Base-by-base conservation (phyloP, 768 basidiomycete species). In the Mycena capillaripes region DNA sequence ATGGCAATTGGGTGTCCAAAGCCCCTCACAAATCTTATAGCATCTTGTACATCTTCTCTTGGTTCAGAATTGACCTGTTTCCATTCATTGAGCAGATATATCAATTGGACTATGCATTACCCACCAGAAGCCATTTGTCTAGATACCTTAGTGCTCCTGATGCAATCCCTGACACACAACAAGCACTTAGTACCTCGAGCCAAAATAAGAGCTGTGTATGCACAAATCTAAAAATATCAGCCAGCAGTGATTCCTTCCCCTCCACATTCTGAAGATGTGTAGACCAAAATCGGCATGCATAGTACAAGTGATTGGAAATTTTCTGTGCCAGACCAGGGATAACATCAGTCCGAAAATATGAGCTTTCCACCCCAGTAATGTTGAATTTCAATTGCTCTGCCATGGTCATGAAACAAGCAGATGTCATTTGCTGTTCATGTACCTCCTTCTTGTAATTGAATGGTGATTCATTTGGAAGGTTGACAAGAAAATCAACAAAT, bases 241-340 rank as follows among this genome's bases (percentile, higher is more conserved):
- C 40, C 40, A 46, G 23, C 44, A 50, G 25, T 32, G 61, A 63
- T 63, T 32, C 46, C n/a, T 63, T 63, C n/a, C 30, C 36, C 46
- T 29, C 58, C 23, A 30, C 23, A 44, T 27, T 60, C 25, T 32
- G 16, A 19, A 63, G 42, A 38, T 63, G 61, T 48, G 42, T 17
- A n/a, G 61, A 48, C 61, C 60, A 61, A 46, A 61, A 61, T 61
- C 42, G 60, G 34, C 60, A 61, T 42, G 40, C 60, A 34, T 61
- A 61, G 19, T 48, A 61, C 27, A 61, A 29, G 19, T 61, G 44
- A 34, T 44, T 29, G 27, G 60, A 25, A 42, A 61, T 29, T 34
- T 32, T 42, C 16, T 46, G 25, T 23, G 60, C 25, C 14, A 61
- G 60, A 17, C 44, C 60, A 42, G 42, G 40, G 5, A 61, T 61